These are phyloP conservation scores for Linanthus parryae DNA, from an alignment of 148 eudicot species.

Conservation along the genomic window DNA sequence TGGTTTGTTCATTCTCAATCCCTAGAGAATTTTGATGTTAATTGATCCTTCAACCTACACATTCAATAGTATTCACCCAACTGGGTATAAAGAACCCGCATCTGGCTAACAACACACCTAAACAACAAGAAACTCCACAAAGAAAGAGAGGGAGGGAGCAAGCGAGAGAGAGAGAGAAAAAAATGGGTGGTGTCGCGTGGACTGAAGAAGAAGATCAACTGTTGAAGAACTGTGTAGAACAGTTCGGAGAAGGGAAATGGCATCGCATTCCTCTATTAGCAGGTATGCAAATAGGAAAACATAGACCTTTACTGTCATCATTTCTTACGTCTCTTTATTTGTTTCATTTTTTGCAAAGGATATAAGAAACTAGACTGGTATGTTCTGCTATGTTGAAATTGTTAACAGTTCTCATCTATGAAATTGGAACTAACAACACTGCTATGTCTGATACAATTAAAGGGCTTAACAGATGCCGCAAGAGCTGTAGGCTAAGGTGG, in stretches of 20 bases:
- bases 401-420: neutral
- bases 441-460: neutral
- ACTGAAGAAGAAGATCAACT: neutral
- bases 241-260: neutral
- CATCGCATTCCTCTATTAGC: neutral
- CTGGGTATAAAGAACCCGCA: too few relatives aligned
- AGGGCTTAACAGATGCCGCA: neutral
- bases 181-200: neutral
- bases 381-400: neutral
- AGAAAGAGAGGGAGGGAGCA: too few relatives aligned
- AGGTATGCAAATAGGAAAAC: neutral
- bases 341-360: too few relatives aligned
- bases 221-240: neutral
- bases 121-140: too few relatives aligned
- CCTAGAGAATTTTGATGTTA: too few relatives aligned
- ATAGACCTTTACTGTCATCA: neutral
- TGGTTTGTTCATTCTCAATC: too few relatives aligned
- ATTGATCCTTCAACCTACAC: too few relatives aligned
- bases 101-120: too few relatives aligned
- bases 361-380: neutral
- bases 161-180: too few relatives aligned
- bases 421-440: neutral
- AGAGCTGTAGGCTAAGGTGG: too few relatives aligned
- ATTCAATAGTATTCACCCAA: too few relatives aligned
- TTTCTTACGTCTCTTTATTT: neutral